A percentile compares a stretch with the other conserved stretches of the same genome.
phyloP scores from a whole-genome alignment of 306 rosid genomes.

The Cucumis cinereus region DNA sequence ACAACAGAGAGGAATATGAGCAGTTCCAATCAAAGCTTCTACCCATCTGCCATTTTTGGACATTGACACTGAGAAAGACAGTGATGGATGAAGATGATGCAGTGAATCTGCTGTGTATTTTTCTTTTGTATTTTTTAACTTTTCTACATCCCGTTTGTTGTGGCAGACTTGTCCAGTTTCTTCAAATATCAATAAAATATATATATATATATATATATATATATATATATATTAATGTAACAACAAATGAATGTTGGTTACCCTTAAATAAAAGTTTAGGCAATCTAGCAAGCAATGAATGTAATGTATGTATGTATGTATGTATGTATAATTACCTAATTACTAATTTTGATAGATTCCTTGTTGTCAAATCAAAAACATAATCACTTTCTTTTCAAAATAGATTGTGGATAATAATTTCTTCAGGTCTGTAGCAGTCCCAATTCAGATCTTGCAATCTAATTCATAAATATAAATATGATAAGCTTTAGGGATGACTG shows the following conservation, averaged over 20 bases:
- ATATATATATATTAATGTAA: background rate
- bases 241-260: background rate
- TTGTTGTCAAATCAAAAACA: background rate
- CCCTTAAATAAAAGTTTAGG: background rate
- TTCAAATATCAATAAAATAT: background rate
- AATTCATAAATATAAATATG: background rate
- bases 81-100: slow-evolving; percentile 34
- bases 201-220: too few species aligned
- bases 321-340: background rate
- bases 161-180: background rate
- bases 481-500: background rate
- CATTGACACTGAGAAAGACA: slow-evolving; percentile 18
- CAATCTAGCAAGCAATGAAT: background rate
- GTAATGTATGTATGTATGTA: background rate
- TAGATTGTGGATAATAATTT: background rate
- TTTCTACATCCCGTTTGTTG: slow-evolving; percentile 12
- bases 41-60: slow-evolving; percentile 29
- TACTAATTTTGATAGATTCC: background rate
- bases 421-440: background rate
- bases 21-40: slow-evolving; percentile 17
- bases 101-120: slow-evolving; percentile 15
- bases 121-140: slow-evolving; percentile 24
- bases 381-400: background rate
- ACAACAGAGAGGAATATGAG: slow-evolving; percentile 5
- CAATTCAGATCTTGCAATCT: background rate